Evolutionary conservation across 2,329 filamentous ascomycete genomes (phyloP).

Genomic region (Beauveria medogensis): DNA sequence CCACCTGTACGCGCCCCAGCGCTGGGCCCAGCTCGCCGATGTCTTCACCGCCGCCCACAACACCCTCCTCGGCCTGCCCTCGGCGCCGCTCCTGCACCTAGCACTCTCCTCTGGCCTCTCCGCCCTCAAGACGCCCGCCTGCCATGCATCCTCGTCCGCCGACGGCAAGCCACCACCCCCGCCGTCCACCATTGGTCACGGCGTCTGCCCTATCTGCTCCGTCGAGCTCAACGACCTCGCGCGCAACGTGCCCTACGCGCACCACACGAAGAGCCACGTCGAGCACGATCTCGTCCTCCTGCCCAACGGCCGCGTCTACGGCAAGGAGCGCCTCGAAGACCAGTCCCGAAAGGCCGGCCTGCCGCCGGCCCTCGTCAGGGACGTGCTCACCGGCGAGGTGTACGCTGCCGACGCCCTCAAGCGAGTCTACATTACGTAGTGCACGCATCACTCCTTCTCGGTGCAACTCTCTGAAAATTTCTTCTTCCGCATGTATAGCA

Average conservation of each 20-base stretch:
- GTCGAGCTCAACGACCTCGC: constrained; percentile 91
- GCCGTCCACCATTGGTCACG: constrained; percentile 49
- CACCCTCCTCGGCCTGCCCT: constrained; percentile 72
- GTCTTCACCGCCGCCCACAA: constrained; percentile 84
- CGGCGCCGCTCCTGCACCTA: constrained; percentile 78
- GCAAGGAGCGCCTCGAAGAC: constrained; percentile 62
- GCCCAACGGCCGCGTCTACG: constrained; percentile 82
- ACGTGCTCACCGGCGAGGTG: constrained; percentile 67
- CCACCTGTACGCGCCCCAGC: constrained; percentile 61
- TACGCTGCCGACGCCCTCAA: constrained; percentile 56
- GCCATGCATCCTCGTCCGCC: constrained; percentile 58
- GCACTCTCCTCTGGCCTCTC: constrained; percentile 87
- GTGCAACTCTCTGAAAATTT: not conserved
- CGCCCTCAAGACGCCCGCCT: constrained; percentile 90
- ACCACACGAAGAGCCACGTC: constrained; percentile 89
- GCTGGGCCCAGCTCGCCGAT: constrained; percentile 70
- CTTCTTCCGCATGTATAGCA: not conserved
- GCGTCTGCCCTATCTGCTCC: constrained; percentile 90
- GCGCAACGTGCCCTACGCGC: constrained; percentile 81
- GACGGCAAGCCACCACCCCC: constrained; percentile 8
- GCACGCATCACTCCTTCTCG: not conserved
- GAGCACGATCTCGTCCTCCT: constrained; percentile 80
- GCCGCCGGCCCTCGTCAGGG: constrained; percentile 58
- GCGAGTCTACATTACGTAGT: constrained; percentile 77
- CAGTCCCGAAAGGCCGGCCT: constrained; percentile 76